Evolutionary conservation across 192 early-diverging fungal genomes (phyloP).

Genomic region (Umbelopsis sp.): DNA sequence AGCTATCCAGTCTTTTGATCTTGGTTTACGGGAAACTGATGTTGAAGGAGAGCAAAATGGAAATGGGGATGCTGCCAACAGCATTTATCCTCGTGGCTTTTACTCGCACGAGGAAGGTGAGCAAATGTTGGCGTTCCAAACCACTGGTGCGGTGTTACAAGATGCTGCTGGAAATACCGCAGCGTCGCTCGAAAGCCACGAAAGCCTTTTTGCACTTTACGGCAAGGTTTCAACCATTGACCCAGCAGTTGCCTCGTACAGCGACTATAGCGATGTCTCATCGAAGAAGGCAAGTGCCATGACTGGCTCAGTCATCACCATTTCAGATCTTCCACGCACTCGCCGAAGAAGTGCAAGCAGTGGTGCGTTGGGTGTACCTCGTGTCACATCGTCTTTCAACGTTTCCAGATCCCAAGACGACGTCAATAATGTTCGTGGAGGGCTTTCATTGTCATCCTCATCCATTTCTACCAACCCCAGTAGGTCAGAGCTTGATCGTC

Average conservation of each 20-base stretch:
- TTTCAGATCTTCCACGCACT: neutral
- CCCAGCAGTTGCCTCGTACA: conserved; percentile 21
- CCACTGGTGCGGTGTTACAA: conserved; percentile 60
- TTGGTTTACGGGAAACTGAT: conserved; percentile 61
- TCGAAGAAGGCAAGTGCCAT: conserved; percentile 20
- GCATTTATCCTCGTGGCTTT: conserved; percentile 9
- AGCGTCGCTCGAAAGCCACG: conserved; percentile 52
- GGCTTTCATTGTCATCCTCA: neutral
- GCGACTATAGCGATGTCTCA: conserved; percentile 32
- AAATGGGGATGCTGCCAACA: conserved; percentile 23
- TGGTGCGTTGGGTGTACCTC: neutral
- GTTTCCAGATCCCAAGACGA: conserved; percentile 25
- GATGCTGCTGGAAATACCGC: conserved; percentile 55
- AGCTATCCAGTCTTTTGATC: conserved; percentile 65
- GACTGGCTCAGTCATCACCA: conserved; percentile 18
- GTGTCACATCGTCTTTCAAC: neutral
- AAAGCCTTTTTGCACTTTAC: conserved; percentile 65
- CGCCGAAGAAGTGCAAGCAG: conserved; percentile 26
- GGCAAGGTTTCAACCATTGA: conserved; percentile 49
- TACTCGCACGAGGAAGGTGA: conserved; percentile 53
- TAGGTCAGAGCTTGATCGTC: neutral
- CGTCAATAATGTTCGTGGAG: conserved; percentile 9
- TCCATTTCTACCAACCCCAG: neutral
- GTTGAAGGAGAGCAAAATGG: conserved; percentile 28
- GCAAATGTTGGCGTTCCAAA: conserved; percentile 59